Evolutionary conservation across 352 stramenopile genomes (phyloP), one percentile per base, ranked within the genome.

Genomic region (Globisporangium barbulae): DNA sequence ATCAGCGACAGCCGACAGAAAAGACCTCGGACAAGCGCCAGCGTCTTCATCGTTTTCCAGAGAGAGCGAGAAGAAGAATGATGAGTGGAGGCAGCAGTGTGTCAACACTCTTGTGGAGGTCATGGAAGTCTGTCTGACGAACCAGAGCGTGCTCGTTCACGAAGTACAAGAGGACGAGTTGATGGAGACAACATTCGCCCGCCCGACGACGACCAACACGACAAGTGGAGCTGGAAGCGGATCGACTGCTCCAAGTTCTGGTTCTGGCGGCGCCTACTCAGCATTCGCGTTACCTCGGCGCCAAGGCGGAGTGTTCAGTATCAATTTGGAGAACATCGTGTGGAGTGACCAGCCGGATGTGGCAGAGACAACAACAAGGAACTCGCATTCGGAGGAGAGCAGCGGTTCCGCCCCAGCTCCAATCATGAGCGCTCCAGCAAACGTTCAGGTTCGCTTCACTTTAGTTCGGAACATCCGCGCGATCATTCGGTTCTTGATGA

Each of bases 271-370:
- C 8, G 48, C 57, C 5, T 71, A 66, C 25, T 68, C 67, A 3
- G 21, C 65, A n/a, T 66, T 66, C 2, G 57, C 65, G n/a, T 60
- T 71, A 2, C 72, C 72, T 2, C 70, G 63, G 45, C 69, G 72
- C 10, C 75, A 88, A 70, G 82, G 83, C 28, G 83, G 85, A 9
- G 85, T 91, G 19, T 86, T 93, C 37, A 84, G 74, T 44, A 82
- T 94, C 57, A 89, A 85, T 30, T 62, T 93, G 7, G 82, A 94
- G 49, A 88, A 76, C 53, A 94, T 94, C 62, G 82, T 91, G 8
- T 94, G 85, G 85, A 94, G 81, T 55, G 85, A 94, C 47, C 81
- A 91, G 47, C 6, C 63, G 2, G 59, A 69, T 12, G 57, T 28
- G 9, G 30, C 63, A 31, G 73, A 72, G 15, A n/a, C 59, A 19